phyloP scores from a whole-genome alignment of 139 green algal species.

The Helicosporidium sp. region DNA sequence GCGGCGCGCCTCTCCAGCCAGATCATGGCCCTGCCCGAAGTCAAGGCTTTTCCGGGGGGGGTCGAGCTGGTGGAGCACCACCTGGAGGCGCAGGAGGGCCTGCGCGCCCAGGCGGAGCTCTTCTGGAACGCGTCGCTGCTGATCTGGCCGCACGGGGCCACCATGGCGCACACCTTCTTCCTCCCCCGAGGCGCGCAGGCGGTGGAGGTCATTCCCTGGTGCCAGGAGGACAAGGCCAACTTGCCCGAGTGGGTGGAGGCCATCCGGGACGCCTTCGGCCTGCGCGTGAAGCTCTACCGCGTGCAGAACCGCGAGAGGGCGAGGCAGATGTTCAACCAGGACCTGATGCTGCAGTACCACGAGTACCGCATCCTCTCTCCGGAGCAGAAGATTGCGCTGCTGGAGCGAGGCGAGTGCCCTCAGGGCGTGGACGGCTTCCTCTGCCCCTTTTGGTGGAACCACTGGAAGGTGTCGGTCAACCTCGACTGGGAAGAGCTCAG shows the following conservation, averaged over 20 bases:
- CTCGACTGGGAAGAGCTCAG: not conserved
- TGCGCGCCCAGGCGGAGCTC: not conserved
- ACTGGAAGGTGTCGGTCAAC: constrained; percentile 8
- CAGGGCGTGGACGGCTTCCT: constrained; percentile 1
- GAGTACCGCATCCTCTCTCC: not conserved
- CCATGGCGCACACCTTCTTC: constrained; percentile 2
- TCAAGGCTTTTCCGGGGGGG: not conserved
- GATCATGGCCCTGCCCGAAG: not conserved
- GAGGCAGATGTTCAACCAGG: constrained; percentile 5
- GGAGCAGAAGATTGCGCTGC: constrained; percentile 5
- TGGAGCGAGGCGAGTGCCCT: constrained; percentile 6
- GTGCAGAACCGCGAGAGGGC: constrained; percentile 2
- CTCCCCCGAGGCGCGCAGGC: constrained; percentile 3
- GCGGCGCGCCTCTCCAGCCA: not conserved
- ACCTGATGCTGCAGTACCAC: constrained; percentile 1
- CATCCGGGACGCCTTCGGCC: constrained; percentile 4
- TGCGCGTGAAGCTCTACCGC: constrained; percentile 1
- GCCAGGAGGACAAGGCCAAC: constrained; percentile 6
- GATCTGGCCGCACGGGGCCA: constrained; percentile 5
- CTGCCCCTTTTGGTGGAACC: constrained; percentile 11
- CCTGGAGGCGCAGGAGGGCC: not conserved
- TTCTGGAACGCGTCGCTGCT: constrained; percentile 4
- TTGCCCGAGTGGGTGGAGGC: constrained; percentile 6
- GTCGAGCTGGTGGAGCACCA: not conserved
- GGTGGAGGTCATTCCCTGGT: constrained; percentile 4